A percentile compares a stretch with the other conserved stretches of the same genome.
These are phyloP conservation scores for Psilocybe azurescens DNA, from an alignment of 768 basidiomycete genomes.

Conservation along the genomic window DNA sequence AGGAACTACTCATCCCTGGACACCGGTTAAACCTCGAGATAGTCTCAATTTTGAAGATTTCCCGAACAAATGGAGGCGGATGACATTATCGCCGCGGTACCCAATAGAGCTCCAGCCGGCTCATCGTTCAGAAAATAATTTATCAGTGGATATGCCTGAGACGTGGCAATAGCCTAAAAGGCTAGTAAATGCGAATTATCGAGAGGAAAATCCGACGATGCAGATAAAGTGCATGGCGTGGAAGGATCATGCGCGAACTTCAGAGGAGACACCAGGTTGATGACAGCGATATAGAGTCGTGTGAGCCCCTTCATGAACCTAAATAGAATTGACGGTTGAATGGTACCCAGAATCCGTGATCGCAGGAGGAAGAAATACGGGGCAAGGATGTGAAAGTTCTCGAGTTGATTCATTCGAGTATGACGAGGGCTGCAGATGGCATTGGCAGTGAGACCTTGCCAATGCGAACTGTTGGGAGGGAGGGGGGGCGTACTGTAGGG, in stretches of 20 bases:
- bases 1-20: no score
- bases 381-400: no score
- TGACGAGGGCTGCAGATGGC: neutral
- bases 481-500: neutral
- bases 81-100: neutral
- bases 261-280: neutral
- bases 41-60: neutral
- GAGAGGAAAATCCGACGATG: neutral
- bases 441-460: neutral
- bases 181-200: neutral
- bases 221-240: neutral
- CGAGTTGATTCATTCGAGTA: no score
- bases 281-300: neutral
- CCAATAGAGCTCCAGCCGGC: neutral
- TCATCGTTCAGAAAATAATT: no score
- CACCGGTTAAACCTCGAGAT: neutral
- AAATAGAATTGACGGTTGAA: neutral
- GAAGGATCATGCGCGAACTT: neutral
- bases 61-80: neutral
- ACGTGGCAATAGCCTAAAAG: neutral
- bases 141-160: neutral
- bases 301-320: neutral
- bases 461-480: neutral
- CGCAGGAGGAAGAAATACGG: no score
- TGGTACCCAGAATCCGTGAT: no score